phyloP scores from a whole-genome alignment of 768 basidiomycete species.

The Suillus brevipes region DNA sequence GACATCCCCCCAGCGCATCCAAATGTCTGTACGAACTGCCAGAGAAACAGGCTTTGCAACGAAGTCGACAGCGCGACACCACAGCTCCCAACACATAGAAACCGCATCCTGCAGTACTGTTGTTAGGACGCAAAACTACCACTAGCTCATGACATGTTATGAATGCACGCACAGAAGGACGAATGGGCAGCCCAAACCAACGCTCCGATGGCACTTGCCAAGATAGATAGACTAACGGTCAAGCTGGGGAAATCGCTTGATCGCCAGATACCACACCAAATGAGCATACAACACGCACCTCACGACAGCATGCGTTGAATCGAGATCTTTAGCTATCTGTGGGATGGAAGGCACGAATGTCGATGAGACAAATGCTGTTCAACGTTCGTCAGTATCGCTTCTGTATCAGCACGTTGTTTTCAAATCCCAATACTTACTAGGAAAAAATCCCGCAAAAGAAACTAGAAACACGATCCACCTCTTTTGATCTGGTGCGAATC shows the following conservation, averaged over 20 bases:
- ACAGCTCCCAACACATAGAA: conserved; percentile 53
- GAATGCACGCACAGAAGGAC: conserved; percentile 39
- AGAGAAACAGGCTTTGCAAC: conserved; percentile 51
- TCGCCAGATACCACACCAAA: background rate
- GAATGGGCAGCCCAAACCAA: conserved; percentile 49
- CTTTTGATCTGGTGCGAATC: conserved; percentile 57
- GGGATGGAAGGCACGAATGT: conserved; percentile 77
- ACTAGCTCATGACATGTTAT: conserved; percentile 6
- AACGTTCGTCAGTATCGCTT: background rate
- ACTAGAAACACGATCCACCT: conserved; percentile 55
- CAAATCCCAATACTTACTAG: conserved; percentile 42
- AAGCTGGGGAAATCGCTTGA: conserved; percentile 26
- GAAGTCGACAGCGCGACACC: conserved; percentile 50
- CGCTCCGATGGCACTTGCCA: conserved; percentile 42
- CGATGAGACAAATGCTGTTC: conserved; percentile 63
- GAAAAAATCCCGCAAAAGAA: conserved; percentile 61
- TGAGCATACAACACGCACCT: conserved; percentile 38
- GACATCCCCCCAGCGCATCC: conserved; percentile 55
- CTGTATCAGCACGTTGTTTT: background rate
- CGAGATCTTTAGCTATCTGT: conserved; percentile 64
- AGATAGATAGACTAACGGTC: conserved; percentile 48
- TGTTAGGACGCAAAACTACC: background rate
- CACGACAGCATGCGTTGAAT: conserved; percentile 55
- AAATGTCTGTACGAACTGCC: conserved; percentile 59
- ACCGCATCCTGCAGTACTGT: conserved; percentile 30